Evolutionary conservation across 495 filamentous ascomycete genomes (phyloP).

Genomic region (Oidiodendron maius): DNA sequence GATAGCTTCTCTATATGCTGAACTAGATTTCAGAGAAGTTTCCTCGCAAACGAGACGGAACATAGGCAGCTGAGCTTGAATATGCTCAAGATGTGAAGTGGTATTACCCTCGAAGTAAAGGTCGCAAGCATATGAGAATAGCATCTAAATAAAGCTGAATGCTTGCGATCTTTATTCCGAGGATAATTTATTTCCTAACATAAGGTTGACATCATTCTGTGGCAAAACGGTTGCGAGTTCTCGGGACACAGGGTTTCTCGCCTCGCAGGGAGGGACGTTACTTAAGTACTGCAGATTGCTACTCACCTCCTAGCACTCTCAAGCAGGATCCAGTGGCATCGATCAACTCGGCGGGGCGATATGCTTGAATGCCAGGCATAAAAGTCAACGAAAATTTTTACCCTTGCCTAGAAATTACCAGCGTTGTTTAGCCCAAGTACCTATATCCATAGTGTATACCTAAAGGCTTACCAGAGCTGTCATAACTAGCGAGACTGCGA

Average conservation of each 20-base stretch:
- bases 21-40: background rate
- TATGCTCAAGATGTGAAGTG: background rate
- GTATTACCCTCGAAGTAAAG: slow-evolving; percentile 1
- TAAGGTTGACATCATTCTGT: slow-evolving; percentile 2
- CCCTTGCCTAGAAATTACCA: too few species aligned
- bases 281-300: too few species aligned
- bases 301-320: too few species aligned
- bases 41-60: background rate
- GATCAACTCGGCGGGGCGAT: too few species aligned
- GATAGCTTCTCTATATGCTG: slow-evolving; percentile 1
- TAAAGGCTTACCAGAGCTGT: too few species aligned
- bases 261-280: background rate
- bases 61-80: background rate
- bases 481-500: too few species aligned
- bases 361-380: too few species aligned
- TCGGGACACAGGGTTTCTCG: slow-evolving; percentile 2
- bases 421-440: too few species aligned
- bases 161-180: slow-evolving; percentile 1
- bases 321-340: too few species aligned
- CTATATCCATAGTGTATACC: too few species aligned
- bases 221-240: slow-evolving; percentile 2
- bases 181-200: background rate
- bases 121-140: background rate
- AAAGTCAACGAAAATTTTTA: too few species aligned
- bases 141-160: slow-evolving; percentile 5